Evolutionary conservation across 805 yeast species (phyloP).

Genomic region (Wickerhamomyces bisporus): DNA sequence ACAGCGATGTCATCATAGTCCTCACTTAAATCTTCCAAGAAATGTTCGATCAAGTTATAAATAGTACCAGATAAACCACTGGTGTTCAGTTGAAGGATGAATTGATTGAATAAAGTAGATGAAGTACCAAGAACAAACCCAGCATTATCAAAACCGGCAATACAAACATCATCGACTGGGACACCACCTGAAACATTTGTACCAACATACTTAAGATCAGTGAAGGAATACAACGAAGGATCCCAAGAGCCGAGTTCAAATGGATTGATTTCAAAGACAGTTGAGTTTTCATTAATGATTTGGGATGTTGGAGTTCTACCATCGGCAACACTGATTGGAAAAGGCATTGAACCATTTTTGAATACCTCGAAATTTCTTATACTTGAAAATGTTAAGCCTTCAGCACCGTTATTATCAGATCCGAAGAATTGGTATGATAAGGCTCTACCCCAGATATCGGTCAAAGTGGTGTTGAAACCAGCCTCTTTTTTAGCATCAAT

Average conservation of each 20-base stretch:
- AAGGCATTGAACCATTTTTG: slow-evolving; percentile 59
- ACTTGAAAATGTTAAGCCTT: slow-evolving; percentile 51
- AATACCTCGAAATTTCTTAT: slow-evolving; percentile 56
- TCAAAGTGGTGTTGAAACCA: slow-evolving; percentile 56
- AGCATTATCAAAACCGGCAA: slow-evolving; percentile 69
- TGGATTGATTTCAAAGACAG: slow-evolving; percentile 57
- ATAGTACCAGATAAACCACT: slow-evolving; percentile 45
- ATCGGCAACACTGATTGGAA: slow-evolving; percentile 61
- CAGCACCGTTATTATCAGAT: slow-evolving; percentile 54
- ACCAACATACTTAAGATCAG: slow-evolving; percentile 65
- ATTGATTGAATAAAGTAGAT: slow-evolving; percentile 68
- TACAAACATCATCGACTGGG: slow-evolving; percentile 47
- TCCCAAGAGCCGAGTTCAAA: slow-evolving; percentile 88
- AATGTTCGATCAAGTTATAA: slow-evolving; percentile 37
- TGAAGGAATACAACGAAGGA: slow-evolving; percentile 58
- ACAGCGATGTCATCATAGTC: slow-evolving; percentile 65
- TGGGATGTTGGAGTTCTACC: slow-evolving; percentile 60
- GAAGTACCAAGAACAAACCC: slow-evolving; percentile 81
- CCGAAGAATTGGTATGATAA: slow-evolving; percentile 69
- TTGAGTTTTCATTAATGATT: slow-evolving; percentile 58
- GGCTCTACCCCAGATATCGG: slow-evolving; percentile 77
- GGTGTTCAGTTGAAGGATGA: slow-evolving; percentile 51
- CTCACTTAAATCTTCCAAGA: slow-evolving; percentile 41
- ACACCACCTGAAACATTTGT: slow-evolving; percentile 54
- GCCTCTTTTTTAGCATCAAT: slow-evolving; percentile 51